Evolutionary conservation across 2,329 filamentous ascomycete species (phyloP), one percentile per base, ranked within the genome.

Genomic region (Paecilomyces sp.): DNA sequence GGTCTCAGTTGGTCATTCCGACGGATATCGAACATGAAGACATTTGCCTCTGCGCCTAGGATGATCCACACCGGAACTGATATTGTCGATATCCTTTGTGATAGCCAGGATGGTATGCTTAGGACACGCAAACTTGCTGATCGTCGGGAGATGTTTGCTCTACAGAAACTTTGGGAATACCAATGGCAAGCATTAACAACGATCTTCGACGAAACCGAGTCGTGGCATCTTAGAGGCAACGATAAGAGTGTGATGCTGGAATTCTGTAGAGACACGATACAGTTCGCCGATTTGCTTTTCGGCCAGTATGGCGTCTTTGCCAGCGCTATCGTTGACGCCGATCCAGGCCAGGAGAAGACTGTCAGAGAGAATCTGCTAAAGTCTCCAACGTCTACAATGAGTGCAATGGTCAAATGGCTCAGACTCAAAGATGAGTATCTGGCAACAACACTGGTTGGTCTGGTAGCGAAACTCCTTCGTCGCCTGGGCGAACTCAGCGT

Each of bases 211-310:
- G 86, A 88, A 61, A 95, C 92, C 2, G 92, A 96, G 70, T 78
- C 79, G 11, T 99, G 94, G 94, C 91, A 91, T 64, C 79, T 85
- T 24, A 73, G 77, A 54, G 74, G 78, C 3, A 85, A 90, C 60
- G 88, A 93, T 56, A 94, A 91, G 70, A 76, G 80, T 22, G 80
- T 85, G 58, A 92, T 99, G 90, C 88, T 92, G 67, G 88, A 96
- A 60, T 97, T 97, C 68, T 97, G 92, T 70, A 88, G 94, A 65
- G 91, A 96, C 70, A 90, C 90, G 13, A 99, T 99, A 85, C 91
- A 97, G 67, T 90, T 96, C 69, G 92, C 93, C 0, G 90, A 96
- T 69, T 83, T 85, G 36, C 82, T 96, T 1, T 90, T 97, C 69
- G 87, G 90, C 50, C 88, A 96, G 66, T 94, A 95, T 71, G 88